Evolutionary conservation across 345 rosid species (phyloP), one percentile per base, ranked within the genome.

Genomic region (Lumnitzera littorea): DNA sequence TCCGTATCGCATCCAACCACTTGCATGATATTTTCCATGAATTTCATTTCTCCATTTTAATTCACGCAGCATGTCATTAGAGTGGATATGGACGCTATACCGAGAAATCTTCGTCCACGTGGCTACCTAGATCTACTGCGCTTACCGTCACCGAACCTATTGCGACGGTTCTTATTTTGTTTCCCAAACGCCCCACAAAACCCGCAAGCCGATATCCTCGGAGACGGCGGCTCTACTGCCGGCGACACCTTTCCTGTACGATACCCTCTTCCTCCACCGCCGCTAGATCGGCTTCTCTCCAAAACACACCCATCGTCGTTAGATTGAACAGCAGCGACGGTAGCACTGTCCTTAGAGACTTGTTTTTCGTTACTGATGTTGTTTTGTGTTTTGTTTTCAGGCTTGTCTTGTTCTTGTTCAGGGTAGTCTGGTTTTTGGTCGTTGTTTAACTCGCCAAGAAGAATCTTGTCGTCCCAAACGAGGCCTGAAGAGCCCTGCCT

Each of bases 401-500:
- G 60, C 61, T 72, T 74, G 12, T 46, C 72, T 13, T 63, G 79
- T 23, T 70, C 74, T 13, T 63, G 79, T 23, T 70, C 74, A 0
- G 64, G 70, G 49, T 63, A 24, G 12, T 61, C 47, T 65, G 24
- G 31, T 67, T 57, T 70, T 50, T 47, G 70, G 31, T 7, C 65
- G 54, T 10, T 61, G 52, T 60, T 81, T 2, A 84, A 63, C 71
- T 89, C 91, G 14, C 73, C 82, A 52, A 82, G 68, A 31, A 91
- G 31, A 63, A 79, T 57, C 63, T 71, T 80, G 59, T 87, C 98
- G 52, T 91, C 95, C 83, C 91, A 91, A 7, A 91, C 83, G 27
- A 91, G 70, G 16, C 98, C 96, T 3, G 96, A 91, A 50, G 96
- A 91, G 50, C 98, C 98, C 23, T 89, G 96, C 49, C 98, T 80